A percentile compares a stretch with the other conserved stretches of the same genome.
Conservation (phyloP, 208 protist genomes). For the Acanthamoeba sp. region DNA sequence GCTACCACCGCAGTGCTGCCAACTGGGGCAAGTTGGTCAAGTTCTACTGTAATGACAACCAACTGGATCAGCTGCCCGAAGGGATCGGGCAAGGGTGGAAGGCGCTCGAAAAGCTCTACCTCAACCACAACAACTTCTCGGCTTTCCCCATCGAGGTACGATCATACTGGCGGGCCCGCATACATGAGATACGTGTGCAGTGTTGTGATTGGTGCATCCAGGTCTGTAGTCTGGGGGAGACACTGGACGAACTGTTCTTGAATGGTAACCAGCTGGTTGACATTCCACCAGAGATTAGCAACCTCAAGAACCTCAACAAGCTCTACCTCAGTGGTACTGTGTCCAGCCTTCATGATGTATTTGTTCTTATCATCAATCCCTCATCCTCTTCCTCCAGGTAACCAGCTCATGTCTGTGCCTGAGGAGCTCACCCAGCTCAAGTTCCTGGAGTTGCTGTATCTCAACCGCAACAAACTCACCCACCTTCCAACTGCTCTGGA, state of each 20-base stretch:
- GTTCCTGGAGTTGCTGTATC: constrained; percentile 54
- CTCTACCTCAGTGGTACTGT: background rate
- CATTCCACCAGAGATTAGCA: background rate
- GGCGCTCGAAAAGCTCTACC: constrained; percentile 33
- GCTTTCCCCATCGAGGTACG: background rate
- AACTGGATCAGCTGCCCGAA: background rate
- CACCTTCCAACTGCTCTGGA: background rate
- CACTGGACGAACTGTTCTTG: constrained; percentile 32
- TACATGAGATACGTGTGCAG: no score
- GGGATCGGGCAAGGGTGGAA: background rate
- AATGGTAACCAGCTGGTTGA: background rate
- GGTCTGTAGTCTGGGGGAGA: constrained; percentile 24
- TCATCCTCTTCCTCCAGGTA: background rate
- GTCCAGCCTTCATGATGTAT: background rate
- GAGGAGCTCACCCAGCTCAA: constrained; percentile 27
- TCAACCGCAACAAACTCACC: constrained; percentile 3
- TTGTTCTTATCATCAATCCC: background rate
- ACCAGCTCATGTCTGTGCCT: background rate
- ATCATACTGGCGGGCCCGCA: no score
- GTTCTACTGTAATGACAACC: constrained; percentile 58
- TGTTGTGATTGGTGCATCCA: no score
- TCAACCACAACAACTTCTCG: constrained; percentile 35
- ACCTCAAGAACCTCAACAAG: constrained; percentile 60
- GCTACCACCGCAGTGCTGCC: constrained; percentile 25
- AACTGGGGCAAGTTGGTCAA: constrained; percentile 11